Percentiles rank a stretch among this genome's conserved stretches.
Evolutionary conservation across 139 green algal species (phyloP).

Genomic region (Auxenochlorella pyrenoidosa): DNA sequence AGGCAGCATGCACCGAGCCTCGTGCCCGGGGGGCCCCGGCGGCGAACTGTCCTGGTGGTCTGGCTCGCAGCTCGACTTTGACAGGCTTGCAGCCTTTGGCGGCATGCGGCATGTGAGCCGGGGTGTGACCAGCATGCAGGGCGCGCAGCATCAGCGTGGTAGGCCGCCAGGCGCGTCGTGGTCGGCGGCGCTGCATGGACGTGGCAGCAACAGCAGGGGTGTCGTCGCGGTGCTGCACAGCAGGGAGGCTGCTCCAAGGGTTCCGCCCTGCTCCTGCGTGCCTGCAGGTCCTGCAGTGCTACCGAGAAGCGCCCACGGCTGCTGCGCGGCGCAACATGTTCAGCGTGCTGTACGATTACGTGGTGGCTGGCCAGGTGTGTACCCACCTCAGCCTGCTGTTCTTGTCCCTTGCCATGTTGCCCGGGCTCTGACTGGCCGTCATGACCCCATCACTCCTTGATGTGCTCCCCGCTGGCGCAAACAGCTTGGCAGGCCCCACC

Average conservation of each 20-base stretch:
- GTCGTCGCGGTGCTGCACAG: neutral
- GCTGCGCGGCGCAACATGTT: slow-evolving; percentile 33
- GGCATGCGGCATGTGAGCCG: slow-evolving; percentile 46
- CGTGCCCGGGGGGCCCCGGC: neutral
- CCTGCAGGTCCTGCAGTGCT: slow-evolving; percentile 39
- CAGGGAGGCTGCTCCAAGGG: neutral
- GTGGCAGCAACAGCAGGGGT: neutral
- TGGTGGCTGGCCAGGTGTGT: slow-evolving; percentile 17
- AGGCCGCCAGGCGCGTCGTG: neutral
- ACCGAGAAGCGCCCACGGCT: slow-evolving; percentile 39
- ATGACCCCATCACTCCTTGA: neutral
- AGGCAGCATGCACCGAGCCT: neutral
- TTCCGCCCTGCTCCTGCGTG: neutral
- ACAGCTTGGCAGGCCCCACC: too few relatives aligned
- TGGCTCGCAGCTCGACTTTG: slow-evolving; percentile 29
- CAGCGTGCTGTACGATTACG: slow-evolving; percentile 39
- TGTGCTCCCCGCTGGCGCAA: too few relatives aligned
- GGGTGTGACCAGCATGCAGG: neutral
- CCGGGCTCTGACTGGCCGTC: too few relatives aligned
- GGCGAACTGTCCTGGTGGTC: slow-evolving; percentile 20
- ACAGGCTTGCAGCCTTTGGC: slow-evolving; percentile 51
- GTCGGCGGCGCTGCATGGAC: neutral
- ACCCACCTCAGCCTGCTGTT: neutral
- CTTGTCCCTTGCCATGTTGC: too few relatives aligned
- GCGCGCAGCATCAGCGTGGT: neutral